Percentiles rank a stretch among this genome's conserved stretches.
These are phyloP conservation scores for Heterobasidion parviporum DNA, from an alignment of 1,284 basidiomycete genomes.

Conservation along the genomic window DNA sequence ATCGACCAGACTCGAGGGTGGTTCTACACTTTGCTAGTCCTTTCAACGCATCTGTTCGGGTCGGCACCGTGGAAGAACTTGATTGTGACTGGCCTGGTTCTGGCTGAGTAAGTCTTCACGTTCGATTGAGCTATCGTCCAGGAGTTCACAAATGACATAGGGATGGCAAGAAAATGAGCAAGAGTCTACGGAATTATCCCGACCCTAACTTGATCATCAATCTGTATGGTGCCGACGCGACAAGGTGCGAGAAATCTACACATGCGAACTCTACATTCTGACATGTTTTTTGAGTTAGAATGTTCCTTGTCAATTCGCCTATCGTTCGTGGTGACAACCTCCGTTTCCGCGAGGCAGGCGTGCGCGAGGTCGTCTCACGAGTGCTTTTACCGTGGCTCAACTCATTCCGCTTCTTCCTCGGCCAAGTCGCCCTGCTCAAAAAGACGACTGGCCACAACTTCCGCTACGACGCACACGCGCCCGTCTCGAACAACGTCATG, in stretches of 20 bases:
- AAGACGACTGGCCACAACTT: constrained; percentile 80
- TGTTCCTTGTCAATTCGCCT: constrained; percentile 99
- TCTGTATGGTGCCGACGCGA: constrained; percentile 93
- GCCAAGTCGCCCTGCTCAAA: constrained; percentile 86
- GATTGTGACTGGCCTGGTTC: constrained; percentile 92
- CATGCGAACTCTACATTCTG: neutral
- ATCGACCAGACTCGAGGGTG: constrained; percentile 95
- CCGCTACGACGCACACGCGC: constrained; percentile 80
- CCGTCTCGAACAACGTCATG: constrained; percentile 92
- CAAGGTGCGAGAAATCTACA: constrained; percentile 45
- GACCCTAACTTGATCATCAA: constrained; percentile 91
- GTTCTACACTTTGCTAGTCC: constrained; percentile 98
- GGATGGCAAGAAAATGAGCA: constrained; percentile 99
- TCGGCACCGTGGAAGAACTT: constrained; percentile 98
- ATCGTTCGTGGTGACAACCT: constrained; percentile 98
- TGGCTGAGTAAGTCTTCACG: constrained; percentile 67
- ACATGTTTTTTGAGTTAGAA: constrained; percentile 34
- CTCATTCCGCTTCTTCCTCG: constrained; percentile 98
- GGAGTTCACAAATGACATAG: constrained; percentile 26
- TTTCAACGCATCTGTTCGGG: constrained; percentile 92
- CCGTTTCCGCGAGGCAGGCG: constrained; percentile 96
- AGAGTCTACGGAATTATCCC: constrained; percentile 97
- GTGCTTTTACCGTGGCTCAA: constrained; percentile 99
- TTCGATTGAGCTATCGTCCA: neutral
- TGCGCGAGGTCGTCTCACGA: constrained; percentile 91